phyloP scores from a whole-genome alignment of 1,284 basidiomycete species.

The Sporisorium reilianum region DNA sequence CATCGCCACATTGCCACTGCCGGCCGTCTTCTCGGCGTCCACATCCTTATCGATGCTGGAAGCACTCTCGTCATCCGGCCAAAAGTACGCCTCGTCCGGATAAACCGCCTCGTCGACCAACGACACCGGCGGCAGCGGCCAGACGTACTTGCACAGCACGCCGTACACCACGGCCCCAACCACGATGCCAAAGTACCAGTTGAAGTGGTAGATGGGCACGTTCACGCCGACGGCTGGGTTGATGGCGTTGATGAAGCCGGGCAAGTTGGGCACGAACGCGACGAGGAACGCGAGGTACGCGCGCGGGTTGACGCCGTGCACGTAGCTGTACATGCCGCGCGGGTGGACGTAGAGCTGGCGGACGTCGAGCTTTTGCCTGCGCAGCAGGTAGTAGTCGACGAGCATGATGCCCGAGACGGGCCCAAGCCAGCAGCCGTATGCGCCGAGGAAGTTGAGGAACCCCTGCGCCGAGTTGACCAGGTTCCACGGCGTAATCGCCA shows the following conservation, averaged over 20 bases:
- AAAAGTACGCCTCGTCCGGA: conserved; percentile 27
- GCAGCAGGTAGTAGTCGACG: conserved; percentile 28
- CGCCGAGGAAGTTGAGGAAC: conserved; percentile 39
- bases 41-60: conserved; percentile 6
- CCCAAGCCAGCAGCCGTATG: conserved; percentile 31
- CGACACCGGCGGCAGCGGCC: conserved; percentile 23
- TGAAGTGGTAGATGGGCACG: conserved; percentile 34
- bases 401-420: conserved; percentile 27
- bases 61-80: conserved; percentile 12
- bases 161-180: conserved; percentile 19
- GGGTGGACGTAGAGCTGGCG: conserved; percentile 37
- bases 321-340: conserved; percentile 26
- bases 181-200: conserved; percentile 36
- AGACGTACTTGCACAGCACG: conserved; percentile 25
- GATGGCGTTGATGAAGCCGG: conserved; percentile 43
- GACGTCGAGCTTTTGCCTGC: conserved; percentile 19
- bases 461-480: conserved; percentile 24
- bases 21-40: conserved; percentile 1
- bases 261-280: conserved; percentile 33
- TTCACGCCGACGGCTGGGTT: conserved; percentile 22
- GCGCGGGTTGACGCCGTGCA: conserved; percentile 20
- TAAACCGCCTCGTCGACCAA: conserved; percentile 29
- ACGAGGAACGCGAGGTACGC: conserved; percentile 32
- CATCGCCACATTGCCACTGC: background rate
- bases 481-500: conserved; percentile 32